Conservation (phyloP, 2,329 filamentous ascomycete genomes). For the Sclerotiophoma versabilis region DNA sequence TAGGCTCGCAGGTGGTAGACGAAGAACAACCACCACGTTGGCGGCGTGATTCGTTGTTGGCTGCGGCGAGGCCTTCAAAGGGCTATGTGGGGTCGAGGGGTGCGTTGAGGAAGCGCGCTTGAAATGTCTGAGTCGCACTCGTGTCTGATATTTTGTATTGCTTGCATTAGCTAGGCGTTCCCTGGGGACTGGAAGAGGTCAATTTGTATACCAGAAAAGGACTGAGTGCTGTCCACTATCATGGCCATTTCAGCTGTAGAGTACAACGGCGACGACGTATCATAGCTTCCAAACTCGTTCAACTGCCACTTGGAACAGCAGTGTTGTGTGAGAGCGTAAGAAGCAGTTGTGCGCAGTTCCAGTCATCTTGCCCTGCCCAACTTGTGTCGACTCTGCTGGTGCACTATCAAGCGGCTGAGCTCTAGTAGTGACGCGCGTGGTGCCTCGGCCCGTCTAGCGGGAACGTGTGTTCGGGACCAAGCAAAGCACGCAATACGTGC, state of each 20-base stretch:
- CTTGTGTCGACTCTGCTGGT: no score
- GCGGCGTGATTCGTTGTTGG: neutral
- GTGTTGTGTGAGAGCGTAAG: neutral
- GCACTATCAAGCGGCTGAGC: neutral
- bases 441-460: slow-evolving; percentile 24
- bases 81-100: neutral
- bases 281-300: neutral
- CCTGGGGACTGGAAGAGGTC: neutral
- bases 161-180: slow-evolving; percentile 23
- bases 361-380: no score
- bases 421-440: neutral
- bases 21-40: neutral
- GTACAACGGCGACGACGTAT: neutral
- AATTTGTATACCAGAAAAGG: slow-evolving; percentile 15
- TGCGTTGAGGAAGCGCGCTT: neutral
- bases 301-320: neutral
- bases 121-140: neutral
- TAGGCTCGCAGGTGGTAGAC: neutral
- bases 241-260: slow-evolving; percentile 7
- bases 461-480: slow-evolving; percentile 22
- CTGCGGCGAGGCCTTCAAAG: neutral
- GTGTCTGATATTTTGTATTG: slow-evolving; percentile 11
- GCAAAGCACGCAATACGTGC: slow-evolving; percentile 31
- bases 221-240: neutral
- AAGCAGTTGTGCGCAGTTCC: neutral